phyloP scores from a whole-genome alignment of 306 rosid genomes.

The Sindora glabra region DNA sequence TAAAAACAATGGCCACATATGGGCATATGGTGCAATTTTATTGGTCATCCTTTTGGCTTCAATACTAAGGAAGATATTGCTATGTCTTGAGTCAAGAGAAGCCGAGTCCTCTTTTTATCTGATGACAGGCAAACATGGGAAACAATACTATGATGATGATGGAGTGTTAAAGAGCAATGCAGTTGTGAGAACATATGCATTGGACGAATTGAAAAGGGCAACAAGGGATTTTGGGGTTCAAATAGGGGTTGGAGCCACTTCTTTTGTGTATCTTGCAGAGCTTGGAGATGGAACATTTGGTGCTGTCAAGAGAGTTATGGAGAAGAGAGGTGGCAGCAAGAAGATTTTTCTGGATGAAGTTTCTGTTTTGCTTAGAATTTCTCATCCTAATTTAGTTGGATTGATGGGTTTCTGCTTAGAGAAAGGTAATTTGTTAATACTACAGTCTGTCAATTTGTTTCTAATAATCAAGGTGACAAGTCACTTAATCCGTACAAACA shows the following conservation, averaged over 20 bases:
- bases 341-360: conserved; percentile 14
- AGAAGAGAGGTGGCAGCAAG: conserved; percentile 5
- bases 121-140: background rate
- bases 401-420: conserved; percentile 13
- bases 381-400: conserved; percentile 10
- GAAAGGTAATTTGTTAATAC: no score
- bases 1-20: background rate
- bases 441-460: no score
- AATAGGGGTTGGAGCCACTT: conserved; percentile 11
- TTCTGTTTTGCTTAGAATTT: conserved; percentile 13
- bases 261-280: conserved; percentile 13
- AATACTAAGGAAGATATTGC: background rate
- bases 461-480: no score
- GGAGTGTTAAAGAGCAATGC: background rate
- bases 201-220: conserved; percentile 2
- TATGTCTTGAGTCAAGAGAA: background rate
- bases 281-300: conserved; percentile 9
- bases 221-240: background rate
- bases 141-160: background rate
- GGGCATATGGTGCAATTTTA: background rate
- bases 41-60: background rate
- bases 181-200: background rate
- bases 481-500: no score
- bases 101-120: background rate
- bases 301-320: conserved; percentile 12